Percentiles rank a stretch among this genome's conserved stretches.
These are phyloP conservation scores for Dipsacomyces acuminosporus DNA, from an alignment of 371 early-diverging fungal species.

Conservation along the genomic window DNA sequence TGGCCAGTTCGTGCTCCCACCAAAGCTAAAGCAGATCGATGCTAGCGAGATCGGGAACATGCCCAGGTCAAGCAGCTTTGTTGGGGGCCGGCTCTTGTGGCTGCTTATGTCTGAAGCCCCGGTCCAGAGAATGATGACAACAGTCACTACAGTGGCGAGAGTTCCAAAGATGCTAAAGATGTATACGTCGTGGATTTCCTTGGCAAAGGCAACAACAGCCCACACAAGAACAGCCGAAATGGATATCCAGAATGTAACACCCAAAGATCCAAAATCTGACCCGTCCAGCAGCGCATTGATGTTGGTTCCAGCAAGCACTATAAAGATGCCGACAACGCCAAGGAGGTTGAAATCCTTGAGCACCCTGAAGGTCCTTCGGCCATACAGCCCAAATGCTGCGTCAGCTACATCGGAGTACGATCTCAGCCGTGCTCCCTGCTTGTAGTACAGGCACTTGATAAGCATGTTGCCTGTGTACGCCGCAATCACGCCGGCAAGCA, in stretches of 20 bases:
- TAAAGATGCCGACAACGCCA: slow-evolving; percentile 70
- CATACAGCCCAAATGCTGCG: slow-evolving; percentile 35
- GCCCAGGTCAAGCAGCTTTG: slow-evolving; percentile 17
- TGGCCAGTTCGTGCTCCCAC: slow-evolving; percentile 58
- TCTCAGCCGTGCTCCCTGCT: slow-evolving; percentile 38
- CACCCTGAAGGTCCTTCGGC: slow-evolving; percentile 27
- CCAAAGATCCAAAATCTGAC: slow-evolving; percentile 41
- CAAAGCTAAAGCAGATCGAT: slow-evolving; percentile 41
- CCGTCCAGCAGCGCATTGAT: slow-evolving; percentile 53
- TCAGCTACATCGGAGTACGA: slow-evolving; percentile 41
- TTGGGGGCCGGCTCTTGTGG: slow-evolving; percentile 29
- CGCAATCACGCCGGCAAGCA: slow-evolving; percentile 68
- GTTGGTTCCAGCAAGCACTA: slow-evolving; percentile 66
- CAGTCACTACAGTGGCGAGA: slow-evolving; percentile 50
- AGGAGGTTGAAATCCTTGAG: slow-evolving; percentile 57
- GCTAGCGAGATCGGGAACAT: slow-evolving; percentile 41
- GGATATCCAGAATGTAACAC: slow-evolving; percentile 57
- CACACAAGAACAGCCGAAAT: slow-evolving; percentile 60
- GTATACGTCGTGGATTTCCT: slow-evolving; percentile 72
- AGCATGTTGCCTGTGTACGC: slow-evolving; percentile 64
- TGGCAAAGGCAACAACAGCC: slow-evolving; percentile 66
- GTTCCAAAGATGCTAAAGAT: slow-evolving; percentile 51
- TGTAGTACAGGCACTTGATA: slow-evolving; percentile 68
- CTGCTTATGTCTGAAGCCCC: too few species aligned
- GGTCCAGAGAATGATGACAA: slow-evolving; percentile 53